These are phyloP conservation scores for Candida orba DNA, from an alignment of 805 yeast genomes.

Conservation along the genomic window DNA sequence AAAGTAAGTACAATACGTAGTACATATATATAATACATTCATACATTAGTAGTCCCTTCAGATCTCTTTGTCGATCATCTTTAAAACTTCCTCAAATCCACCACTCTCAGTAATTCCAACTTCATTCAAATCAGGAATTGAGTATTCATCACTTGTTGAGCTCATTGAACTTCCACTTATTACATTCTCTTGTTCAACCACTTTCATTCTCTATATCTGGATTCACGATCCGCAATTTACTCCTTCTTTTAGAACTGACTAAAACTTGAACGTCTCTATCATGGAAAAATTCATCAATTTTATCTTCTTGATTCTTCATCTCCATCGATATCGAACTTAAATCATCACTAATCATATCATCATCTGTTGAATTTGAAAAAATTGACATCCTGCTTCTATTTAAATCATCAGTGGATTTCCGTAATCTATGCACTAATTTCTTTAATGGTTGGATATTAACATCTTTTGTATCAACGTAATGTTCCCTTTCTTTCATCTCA, in stretches of 20 bases:
- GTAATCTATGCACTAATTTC: too few species aligned
- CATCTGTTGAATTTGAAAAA: background rate
- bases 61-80: background rate
- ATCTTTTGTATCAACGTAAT: constrained; percentile 10
- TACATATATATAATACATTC: too few species aligned
- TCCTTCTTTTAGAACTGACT: constrained; percentile 58
- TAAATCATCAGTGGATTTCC: too few species aligned
- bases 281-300: constrained; percentile 36
- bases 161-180: constrained; percentile 1
- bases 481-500: constrained; percentile 4
- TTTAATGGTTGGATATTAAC: constrained; percentile 1
- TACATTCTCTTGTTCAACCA: background rate
- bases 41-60: too few species aligned
- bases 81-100: constrained; percentile 12
- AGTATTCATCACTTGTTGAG: background rate
- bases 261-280: constrained; percentile 63
- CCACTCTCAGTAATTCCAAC: constrained; percentile 13
- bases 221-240: constrained; percentile 52
- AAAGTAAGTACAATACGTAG: too few species aligned
- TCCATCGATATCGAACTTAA: background rate
- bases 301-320: constrained; percentile 19
- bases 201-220: constrained; percentile 35
- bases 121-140: constrained; percentile 2
- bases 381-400: too few species aligned
- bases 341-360: background rate